Evolutionary conservation across 2,329 filamentous ascomycete species (phyloP).

Genomic region (Aureobasidium sp.): DNA sequence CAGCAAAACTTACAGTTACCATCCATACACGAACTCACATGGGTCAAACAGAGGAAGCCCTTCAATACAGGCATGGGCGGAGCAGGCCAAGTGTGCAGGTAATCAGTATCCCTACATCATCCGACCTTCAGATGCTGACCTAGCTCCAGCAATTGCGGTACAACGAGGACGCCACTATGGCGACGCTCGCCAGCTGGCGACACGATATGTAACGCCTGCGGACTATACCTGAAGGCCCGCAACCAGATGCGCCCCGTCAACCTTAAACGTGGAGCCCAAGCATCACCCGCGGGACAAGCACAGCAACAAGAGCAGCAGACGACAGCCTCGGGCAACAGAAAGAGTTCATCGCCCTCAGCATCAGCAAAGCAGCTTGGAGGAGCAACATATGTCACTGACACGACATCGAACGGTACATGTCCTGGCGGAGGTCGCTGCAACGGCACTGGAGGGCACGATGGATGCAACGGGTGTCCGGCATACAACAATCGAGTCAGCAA

Average conservation of each 20-base stretch:
- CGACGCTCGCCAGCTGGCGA: constrained; percentile 84
- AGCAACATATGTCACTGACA: constrained; percentile 72
- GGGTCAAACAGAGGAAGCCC: constrained; percentile 13
- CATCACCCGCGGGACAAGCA: constrained; percentile 31
- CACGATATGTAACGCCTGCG: constrained; percentile 96
- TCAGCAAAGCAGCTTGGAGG: constrained; percentile 22
- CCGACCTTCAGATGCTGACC: constrained; percentile 5
- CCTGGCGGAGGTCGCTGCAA: constrained; percentile 93
- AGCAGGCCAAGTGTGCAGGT: constrained; percentile 65
- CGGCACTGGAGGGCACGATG: constrained; percentile 89
- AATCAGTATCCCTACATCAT: constrained; percentile 24
- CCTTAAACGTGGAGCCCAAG: constrained; percentile 64
- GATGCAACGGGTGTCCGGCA: constrained; percentile 90
- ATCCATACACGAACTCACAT: constrained; percentile 16
- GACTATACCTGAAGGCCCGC: constrained; percentile 86
- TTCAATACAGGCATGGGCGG: constrained; percentile 14
- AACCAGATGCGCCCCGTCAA: constrained; percentile 88
- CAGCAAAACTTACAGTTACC: constrained; percentile 13
- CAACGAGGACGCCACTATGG: constrained; percentile 91
- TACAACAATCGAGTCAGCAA: constrained; percentile 97
- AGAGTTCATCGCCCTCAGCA: constrained; percentile 6
- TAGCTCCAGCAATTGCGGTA: constrained; percentile 75
- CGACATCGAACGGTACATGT: constrained; percentile 75
- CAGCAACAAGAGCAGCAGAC: constrained; percentile 1
- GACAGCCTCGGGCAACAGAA: constrained; percentile 1